Base-by-base conservation (phyloP, 1,139 yeast genomes). In the Kurtzmaniella quercitrusa region DNA sequence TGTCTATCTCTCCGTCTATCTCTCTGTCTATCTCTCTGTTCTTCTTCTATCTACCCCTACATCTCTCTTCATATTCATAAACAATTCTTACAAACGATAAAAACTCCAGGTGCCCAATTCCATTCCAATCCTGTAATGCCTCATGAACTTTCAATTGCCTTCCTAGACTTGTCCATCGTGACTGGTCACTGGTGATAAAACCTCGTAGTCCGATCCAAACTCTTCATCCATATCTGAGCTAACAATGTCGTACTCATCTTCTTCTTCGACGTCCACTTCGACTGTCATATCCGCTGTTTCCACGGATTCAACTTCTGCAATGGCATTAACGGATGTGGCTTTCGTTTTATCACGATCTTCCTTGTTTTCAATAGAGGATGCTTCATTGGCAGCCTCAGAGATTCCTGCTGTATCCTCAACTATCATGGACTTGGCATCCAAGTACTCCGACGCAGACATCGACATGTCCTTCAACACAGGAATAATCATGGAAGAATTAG, bases 201-300 rank as follows among this genome's bases (percentile, higher is more conserved):
- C 55, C 48, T 71, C 77, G 50, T 53, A 72, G 49, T 72, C 77
- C 3, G 75, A 69, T 11, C 54, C 64, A 36, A 51, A 45, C 19
- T 61, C 68, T 37, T 57, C 62, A 12, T 57, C 54, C 16, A 56
- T 60, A 11, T 53, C 69, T 34, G 54, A 56, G 47, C 73, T 68
- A 34, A 69, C 57, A 43, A 69, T 52, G 46, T 68, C 75, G 40
- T 61, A 67, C 39, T 58, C 65, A 25, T 53, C 57, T 18, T 51
- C 58, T 18, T 46, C 47, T 6, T 4, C 17, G 3, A 8, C 34
- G 14, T 37, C 46, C 37, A 41, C 48, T 16, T 34, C 37, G 1
- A 33, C 27, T 17, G 31, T 27, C 12, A 7, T n/a, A 10, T 27
- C 31, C n/a, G 14, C 10, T n/a, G 31, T n/a, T 27, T 27, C 10